Evolutionary conservation across 139 green algal species (phyloP).

Genomic region (Asterochloris sp.): DNA sequence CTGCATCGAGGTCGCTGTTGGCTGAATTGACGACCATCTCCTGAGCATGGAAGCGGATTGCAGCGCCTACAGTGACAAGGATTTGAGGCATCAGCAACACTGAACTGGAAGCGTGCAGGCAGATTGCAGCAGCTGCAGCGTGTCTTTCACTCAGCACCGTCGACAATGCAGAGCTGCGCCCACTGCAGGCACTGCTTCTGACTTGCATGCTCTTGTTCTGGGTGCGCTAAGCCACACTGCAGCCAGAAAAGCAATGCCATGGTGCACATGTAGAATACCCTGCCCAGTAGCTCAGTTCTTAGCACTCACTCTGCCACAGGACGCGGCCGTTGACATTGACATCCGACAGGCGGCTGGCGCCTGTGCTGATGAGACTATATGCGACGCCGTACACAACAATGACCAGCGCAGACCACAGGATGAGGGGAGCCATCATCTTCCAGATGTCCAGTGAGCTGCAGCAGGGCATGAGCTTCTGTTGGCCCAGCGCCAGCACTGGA

Average conservation of each 20-base stretch:
- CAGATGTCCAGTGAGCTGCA: not conserved
- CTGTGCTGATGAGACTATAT: not conserved
- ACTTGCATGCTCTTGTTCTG: not conserved
- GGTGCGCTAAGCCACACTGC: not conserved
- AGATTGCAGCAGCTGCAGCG: not conserved
- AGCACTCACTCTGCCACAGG: constrained; percentile 5
- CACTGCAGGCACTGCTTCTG: not conserved
- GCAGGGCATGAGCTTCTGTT: too few relatives aligned
- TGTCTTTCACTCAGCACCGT: not conserved
- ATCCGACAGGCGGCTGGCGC: not conserved
- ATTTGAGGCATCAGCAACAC: too few relatives aligned
- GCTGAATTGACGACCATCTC: too few relatives aligned
- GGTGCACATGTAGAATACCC: not conserved
- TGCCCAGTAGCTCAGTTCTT: not conserved
- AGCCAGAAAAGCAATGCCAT: not conserved
- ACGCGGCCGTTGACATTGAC: constrained; percentile 11
- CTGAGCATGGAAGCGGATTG: too few relatives aligned
- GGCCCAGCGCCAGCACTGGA: too few relatives aligned
- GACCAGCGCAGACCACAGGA: constrained; percentile 1
- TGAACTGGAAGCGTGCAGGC: too few relatives aligned
- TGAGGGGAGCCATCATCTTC: not conserved
- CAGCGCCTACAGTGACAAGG: too few relatives aligned
- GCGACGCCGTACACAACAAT: not conserved
- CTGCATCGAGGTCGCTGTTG: too few relatives aligned
- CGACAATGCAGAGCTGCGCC: not conserved